Base-by-base conservation (phyloP, 2,329 filamentous ascomycete species). In the Fusarium phyllophilum region DNA sequence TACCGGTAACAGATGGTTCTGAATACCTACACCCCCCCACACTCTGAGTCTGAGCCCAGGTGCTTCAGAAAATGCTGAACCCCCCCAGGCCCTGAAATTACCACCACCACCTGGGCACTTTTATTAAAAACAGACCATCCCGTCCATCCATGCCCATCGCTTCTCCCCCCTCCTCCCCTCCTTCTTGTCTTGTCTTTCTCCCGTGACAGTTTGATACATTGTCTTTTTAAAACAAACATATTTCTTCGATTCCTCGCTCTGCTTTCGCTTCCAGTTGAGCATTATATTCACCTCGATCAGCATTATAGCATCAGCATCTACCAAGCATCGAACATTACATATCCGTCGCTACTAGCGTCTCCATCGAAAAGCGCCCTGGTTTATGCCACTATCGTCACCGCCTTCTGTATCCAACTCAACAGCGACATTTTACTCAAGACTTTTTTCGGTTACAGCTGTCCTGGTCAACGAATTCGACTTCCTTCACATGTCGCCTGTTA, bases 91-190 rank as follows among this genome's bases (percentile, higher is more conserved):
- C 74, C 70, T 78, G 72, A 70, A 67, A 75, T 77, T 76, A 72
- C 75, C 72, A 77, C 72, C 72, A 73, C 72, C 72, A 73, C 66
- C 66, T 68, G 49, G 49, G 41, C 66, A 68, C 55, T 78, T 78
- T 78, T 75, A 78, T 78, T 78, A 74, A 78, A 75, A 78, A 78
- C 77, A 77, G 77, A 73, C 74, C 74, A 78, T 77, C 77, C 73
- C 69, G 38, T 77, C 75, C 74, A 76, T 75, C 77, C 73, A 78
- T 76, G 69, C 68, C 70, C 72, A 54, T 68, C 52, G 65, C 54
- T 72, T 41, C 67, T 71, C 71, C 57, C 59, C 75, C 77, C 75
- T 76, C 75, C 73, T 75, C 75, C 76, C 76, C 75, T 78, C 77
- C 73, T 77, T 72, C 71, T 75, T 72, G 59, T 67, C 71, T 75